Percentiles rank a stretch among this genome's conserved stretches.
These are phyloP conservation scores for Globisporangium middletonii DNA, from an alignment of 352 stramenopile species.

Conservation along the genomic window DNA sequence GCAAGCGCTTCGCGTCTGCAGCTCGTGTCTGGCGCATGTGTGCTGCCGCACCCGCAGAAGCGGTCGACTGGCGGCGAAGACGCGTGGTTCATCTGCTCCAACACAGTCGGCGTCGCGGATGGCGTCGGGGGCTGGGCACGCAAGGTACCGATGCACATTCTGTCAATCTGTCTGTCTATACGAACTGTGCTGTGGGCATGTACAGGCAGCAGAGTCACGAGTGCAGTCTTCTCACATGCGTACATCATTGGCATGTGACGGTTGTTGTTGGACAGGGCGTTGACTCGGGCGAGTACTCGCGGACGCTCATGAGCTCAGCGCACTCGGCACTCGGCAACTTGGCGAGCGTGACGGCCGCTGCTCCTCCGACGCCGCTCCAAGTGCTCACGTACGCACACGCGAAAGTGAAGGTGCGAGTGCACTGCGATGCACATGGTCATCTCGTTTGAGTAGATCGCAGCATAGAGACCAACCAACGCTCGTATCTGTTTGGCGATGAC, in stretches of 20 bases:
- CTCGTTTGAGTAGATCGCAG: not conserved
- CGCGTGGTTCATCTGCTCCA: conserved; percentile 73
- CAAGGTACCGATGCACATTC: conserved; percentile 33
- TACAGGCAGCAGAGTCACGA: too few species aligned
- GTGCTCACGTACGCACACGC: conserved; percentile 64
- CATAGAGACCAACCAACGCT: not conserved
- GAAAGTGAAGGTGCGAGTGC: conserved; percentile 37
- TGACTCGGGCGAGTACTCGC: conserved; percentile 85
- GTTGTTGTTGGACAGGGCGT: conserved; percentile 38
- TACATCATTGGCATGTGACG: too few species aligned
- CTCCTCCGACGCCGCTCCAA: conserved; percentile 49
- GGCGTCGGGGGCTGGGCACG: conserved; percentile 83
- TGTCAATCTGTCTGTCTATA: too few species aligned
- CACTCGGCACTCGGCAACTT: conserved; percentile 18
- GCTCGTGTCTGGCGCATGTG: conserved; percentile 61
- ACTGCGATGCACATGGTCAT: not conserved
- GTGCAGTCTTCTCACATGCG: not conserved
- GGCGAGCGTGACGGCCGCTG: conserved; percentile 4
- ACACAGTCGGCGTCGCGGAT: conserved; percentile 80
- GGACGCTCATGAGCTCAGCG: conserved; percentile 66
- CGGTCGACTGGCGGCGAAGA: conserved; percentile 78
- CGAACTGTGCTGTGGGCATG: too few species aligned
- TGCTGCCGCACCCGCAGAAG: conserved; percentile 82
- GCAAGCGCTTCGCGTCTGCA: conserved; percentile 13
- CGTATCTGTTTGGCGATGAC: not conserved